Conservation (phyloP, 495 filamentous ascomycete species). For the Podospora sp. region DNA sequence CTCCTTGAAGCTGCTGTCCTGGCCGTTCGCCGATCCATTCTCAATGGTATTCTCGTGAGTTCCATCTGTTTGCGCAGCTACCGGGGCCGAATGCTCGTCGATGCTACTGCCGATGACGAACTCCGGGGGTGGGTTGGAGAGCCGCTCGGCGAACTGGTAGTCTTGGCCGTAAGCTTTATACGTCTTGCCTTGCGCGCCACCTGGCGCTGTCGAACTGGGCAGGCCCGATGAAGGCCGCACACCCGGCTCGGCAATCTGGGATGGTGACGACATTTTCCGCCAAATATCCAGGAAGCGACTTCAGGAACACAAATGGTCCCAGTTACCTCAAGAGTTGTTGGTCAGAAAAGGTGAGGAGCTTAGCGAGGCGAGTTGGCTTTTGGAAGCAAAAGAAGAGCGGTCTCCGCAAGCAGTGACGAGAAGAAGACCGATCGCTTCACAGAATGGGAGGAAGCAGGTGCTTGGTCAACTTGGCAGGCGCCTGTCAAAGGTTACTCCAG, state of each 20-base stretch:
- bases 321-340: neutral
- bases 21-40: conserved; percentile 1
- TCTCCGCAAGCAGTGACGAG: neutral
- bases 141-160: conserved; percentile 34
- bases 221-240: conserved; percentile 16
- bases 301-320: neutral
- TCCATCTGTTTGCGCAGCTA: conserved; percentile 12
- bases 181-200: neutral
- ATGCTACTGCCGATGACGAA: conserved; percentile 21
- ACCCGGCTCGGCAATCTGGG: conserved; percentile 11
- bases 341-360: neutral
- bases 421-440: neutral
- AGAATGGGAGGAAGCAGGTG: neutral
- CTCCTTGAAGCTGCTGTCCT: conserved; percentile 21
- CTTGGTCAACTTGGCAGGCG: conserved; percentile 8
- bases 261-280: conserved; percentile 18
- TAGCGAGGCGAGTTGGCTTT: neutral
- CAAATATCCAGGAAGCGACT: neutral
- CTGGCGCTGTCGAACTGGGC: neutral
- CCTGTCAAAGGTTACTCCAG: neutral
- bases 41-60: conserved; percentile 4
- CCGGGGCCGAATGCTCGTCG: neutral
- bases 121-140: conserved; percentile 32
- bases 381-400: neutral
- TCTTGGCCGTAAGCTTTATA: conserved; percentile 28